These are phyloP conservation scores for Lepidium didymum DNA, from an alignment of 345 rosid species.

Conservation along the genomic window DNA sequence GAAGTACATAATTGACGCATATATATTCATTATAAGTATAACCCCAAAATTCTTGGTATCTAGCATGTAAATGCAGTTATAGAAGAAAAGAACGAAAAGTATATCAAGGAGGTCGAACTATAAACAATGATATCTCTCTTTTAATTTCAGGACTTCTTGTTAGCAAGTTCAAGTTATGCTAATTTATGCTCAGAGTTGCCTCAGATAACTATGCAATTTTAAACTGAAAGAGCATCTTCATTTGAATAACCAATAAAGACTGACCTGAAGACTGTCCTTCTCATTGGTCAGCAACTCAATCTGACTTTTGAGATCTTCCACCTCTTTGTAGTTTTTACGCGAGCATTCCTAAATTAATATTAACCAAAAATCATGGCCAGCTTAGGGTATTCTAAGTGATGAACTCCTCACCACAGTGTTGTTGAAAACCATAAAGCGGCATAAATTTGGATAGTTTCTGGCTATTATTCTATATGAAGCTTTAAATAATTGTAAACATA, in stretches of 20 bases:
- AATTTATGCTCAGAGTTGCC: background rate
- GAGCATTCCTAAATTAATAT: conserved; percentile 8
- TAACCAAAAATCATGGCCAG: background rate
- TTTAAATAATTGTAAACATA: background rate
- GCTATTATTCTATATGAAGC: background rate
- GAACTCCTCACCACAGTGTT: background rate
- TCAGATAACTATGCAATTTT: background rate
- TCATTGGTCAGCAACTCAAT: conserved; percentile 47
- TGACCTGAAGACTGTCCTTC: conserved; percentile 64
- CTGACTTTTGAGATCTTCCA: conserved; percentile 54
- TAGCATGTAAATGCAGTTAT: background rate
- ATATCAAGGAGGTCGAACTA: background rate
- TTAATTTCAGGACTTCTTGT: background rate
- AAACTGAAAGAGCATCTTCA: background rate
- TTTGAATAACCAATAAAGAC: conserved; percentile 18
- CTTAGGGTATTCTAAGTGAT: background rate
- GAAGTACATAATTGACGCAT: conserved; percentile 9
- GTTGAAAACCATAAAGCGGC: background rate
- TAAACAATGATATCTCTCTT: background rate
- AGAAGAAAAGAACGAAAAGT: background rate
- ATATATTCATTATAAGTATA: background rate
- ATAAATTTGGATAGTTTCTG: background rate
- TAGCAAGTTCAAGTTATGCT: background rate
- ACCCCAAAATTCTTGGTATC: background rate
- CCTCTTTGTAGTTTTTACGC: conserved; percentile 29